Evolutionary conservation across 257 asterid species (phyloP), one percentile per base, ranked within the genome.

Genomic region (Plantago elongata): DNA sequence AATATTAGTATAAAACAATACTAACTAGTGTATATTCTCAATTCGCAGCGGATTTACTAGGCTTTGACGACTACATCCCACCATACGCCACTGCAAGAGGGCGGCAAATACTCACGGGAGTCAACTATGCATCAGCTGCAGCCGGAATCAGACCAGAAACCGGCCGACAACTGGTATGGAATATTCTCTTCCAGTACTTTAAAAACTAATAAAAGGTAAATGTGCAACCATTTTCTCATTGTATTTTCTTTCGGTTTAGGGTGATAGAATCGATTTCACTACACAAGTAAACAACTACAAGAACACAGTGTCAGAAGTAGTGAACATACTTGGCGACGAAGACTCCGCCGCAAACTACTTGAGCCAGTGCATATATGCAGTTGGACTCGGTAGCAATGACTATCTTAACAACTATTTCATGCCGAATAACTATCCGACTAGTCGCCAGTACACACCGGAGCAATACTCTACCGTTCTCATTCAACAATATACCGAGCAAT

Each of bases 121-220:
- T 86, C 12, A 89, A 89, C 67, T 89, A 81, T 43, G 96, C 96
- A 2, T 88, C 96, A 4, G 95, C 96, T 5, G 96, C 96, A 3
- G 96, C 96, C 3, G 96, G 96, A 60, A 86, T 89, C 34, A 68
- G 96, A 66, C 66, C 65, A 15, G 96, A 89, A 84, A 89, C 96
- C 1, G 96, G 96, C 46, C 88, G 61, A 56, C 96, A 89, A 61
- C 66, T 89, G 81, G 95, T 88, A 76, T 0, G 30, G 51, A 65
- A 42, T 17, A 42, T 13, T 54, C 44, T 51, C 1, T 66, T 51
- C 1, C 4, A 9, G 14, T 48, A 12, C 12, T 11, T 8, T 13
- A n/a, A 22, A 4, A 14, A 37, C 49, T 59, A 60, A 51, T 10
- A 40, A 34, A 22, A 16, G 10, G 9, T 14, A 47, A 6, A 47